These are phyloP conservation scores for Coleophoma crateriformis DNA, from an alignment of 2,329 filamentous ascomycete species.

Conservation along the genomic window DNA sequence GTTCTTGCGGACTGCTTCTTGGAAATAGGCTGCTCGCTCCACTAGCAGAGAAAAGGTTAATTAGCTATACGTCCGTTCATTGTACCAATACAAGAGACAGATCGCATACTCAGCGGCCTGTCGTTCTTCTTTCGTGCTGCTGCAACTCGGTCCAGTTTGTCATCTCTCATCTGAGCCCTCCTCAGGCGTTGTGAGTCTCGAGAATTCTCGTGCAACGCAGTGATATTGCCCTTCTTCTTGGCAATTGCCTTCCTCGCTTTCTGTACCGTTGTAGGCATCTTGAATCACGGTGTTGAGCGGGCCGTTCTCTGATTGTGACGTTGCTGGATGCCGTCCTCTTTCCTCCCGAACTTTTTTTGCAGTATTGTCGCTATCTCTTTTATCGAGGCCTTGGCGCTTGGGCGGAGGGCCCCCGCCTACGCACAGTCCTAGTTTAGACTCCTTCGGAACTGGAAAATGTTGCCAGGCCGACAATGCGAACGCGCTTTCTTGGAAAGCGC, in stretches of 20 bases:
- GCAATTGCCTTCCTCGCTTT: constrained; percentile 87
- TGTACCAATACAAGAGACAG: neutral
- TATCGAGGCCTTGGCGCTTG: neutral
- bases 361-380: neutral
- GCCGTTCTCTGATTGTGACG: no score
- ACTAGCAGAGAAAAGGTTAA: constrained; percentile 36
- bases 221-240: constrained; percentile 76
- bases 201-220: constrained; percentile 80
- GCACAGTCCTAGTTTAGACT: no score
- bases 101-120: constrained; percentile 59
- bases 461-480: no score
- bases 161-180: constrained; percentile 73
- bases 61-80: no score
- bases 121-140: constrained; percentile 69
- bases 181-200: constrained; percentile 79
- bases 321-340: no score
- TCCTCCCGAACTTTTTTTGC: no score
- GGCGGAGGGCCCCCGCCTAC: no score
- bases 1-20: constrained; percentile 54
- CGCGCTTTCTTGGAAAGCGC: no score
- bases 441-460: no score
- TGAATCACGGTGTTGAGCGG: no score
- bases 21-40: constrained; percentile 65
- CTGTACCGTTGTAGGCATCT: constrained; percentile 70
- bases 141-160: constrained; percentile 70